Conservation (phyloP, 768 basidiomycete species). For the Termitomyces sp. region DNA sequence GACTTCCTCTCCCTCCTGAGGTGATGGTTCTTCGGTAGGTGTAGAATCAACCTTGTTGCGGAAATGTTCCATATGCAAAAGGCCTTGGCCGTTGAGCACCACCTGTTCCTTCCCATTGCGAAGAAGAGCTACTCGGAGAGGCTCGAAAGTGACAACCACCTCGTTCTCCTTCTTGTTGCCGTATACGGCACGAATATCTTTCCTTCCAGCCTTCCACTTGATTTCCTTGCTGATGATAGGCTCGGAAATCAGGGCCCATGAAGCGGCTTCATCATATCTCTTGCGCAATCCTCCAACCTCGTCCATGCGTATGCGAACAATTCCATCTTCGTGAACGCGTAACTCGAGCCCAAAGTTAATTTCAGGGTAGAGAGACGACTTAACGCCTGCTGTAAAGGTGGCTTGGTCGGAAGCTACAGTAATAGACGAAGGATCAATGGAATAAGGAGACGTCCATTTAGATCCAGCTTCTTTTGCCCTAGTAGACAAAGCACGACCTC, state of each 20-base stretch:
- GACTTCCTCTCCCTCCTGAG: conserved; percentile 42
- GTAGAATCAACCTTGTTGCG: conserved; percentile 55
- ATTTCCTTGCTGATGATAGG: conserved; percentile 61
- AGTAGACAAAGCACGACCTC: conserved; percentile 77
- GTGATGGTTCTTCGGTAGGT: conserved; percentile 37
- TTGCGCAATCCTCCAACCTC: conserved; percentile 76
- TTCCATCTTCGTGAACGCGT: conserved; percentile 82
- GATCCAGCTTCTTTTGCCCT: conserved; percentile 58
- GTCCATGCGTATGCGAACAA: conserved; percentile 91
- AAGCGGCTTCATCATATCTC: conserved; percentile 88
- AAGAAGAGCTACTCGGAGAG: conserved; percentile 70
- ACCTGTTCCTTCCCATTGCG: conserved; percentile 80
- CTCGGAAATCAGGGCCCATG: conserved; percentile 81
- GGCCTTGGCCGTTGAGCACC: conserved; percentile 82
- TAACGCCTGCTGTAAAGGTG: conserved; percentile 71
- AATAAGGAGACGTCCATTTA: conserved; percentile 86
- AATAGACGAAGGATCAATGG: conserved; percentile 58
- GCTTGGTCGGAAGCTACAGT: conserved; percentile 50
- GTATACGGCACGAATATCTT: conserved; percentile 60
- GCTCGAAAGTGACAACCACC: conserved; percentile 69
- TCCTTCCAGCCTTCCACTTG: conserved; percentile 65
- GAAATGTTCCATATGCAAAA: conserved; percentile 99
- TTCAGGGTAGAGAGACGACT: conserved; percentile 79
- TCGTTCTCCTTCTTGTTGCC: conserved; percentile 62
- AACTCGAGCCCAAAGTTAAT: conserved; percentile 81